Conservation (phyloP, 768 basidiomycete species). For the Agaricus subrufescens region DNA sequence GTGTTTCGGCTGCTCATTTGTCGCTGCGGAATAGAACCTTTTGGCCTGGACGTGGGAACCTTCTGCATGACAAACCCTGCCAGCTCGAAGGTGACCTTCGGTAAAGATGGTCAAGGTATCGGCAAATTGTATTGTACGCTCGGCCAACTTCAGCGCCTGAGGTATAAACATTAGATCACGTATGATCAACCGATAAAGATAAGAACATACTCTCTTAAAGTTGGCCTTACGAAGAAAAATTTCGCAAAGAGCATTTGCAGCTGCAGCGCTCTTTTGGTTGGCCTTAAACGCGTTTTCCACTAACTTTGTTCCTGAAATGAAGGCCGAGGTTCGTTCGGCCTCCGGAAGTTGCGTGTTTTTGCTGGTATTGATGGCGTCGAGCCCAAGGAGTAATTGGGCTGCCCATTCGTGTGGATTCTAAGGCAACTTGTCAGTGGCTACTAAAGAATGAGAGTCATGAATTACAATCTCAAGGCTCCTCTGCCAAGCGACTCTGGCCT, state of each 20-base stretch:
- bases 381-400: constrained; percentile 75
- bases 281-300: constrained; percentile 78
- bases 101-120: constrained; percentile 82
- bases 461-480: constrained; percentile 80
- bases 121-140: constrained; percentile 90
- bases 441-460: not conserved
- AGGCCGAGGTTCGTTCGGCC: constrained; percentile 55
- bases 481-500: constrained; percentile 88
- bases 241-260: constrained; percentile 80
- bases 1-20: constrained; percentile 68
- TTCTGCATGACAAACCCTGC: constrained; percentile 73
- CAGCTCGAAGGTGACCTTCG: constrained; percentile 83
- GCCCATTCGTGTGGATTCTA: constrained; percentile 80
- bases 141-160: constrained; percentile 88
- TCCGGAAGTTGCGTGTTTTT: constrained; percentile 64
- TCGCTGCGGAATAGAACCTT: constrained; percentile 63
- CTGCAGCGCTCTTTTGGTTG: constrained; percentile 73
- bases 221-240: constrained; percentile 72
- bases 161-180: not conserved
- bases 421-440: constrained; percentile 6
- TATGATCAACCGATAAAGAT: not conserved
- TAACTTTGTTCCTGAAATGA: constrained; percentile 61
- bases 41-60: constrained; percentile 60
- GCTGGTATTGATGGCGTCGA: constrained; percentile 84
- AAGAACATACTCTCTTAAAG: constrained; percentile 45